phyloP scores from a whole-genome alignment of 1,284 basidiomycete genomes.

The Austropuccinia psidii region DNA sequence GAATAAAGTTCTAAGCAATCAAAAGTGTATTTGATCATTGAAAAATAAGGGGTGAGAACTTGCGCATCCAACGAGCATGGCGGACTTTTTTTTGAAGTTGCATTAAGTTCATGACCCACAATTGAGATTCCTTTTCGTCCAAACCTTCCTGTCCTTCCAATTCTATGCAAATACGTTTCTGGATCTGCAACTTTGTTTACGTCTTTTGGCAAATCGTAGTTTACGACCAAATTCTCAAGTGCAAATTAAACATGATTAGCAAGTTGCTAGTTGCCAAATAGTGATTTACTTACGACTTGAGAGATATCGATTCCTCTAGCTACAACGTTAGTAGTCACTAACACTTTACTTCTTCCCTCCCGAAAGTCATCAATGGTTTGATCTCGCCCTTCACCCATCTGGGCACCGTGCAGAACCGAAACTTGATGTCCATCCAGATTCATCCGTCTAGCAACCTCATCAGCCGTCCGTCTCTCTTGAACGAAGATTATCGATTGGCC shows the following conservation, averaged over 20 bases:
- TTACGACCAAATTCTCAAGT: conserved; percentile 51
- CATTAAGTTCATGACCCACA: no score
- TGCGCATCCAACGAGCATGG: no score
- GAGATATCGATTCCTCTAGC: conserved; percentile 97
- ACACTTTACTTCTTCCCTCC: conserved; percentile 88
- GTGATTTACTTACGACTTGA: conserved; percentile 88
- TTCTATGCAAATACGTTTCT: conserved; percentile 97
- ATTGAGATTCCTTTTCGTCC: conserved; percentile 92
- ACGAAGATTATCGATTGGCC: conserved; percentile 41
- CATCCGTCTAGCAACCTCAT: conserved; percentile 85
- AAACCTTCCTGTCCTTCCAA: conserved; percentile 91
- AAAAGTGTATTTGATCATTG: neutral
- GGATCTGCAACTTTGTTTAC: conserved; percentile 63
- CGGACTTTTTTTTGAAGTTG: no score
- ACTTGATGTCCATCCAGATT: conserved; percentile 90
- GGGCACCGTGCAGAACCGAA: conserved; percentile 88
- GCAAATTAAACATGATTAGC: neutral
- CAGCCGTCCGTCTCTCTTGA: conserved; percentile 53
- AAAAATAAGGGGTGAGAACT: neutral
- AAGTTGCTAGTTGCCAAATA: neutral
- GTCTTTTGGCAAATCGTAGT: conserved; percentile 91
- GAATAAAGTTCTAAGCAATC: conserved; percentile 64
- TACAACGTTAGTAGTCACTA: conserved; percentile 98
- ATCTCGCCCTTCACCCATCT: conserved; percentile 81
- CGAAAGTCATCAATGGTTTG: conserved; percentile 89